Conservation (phyloP, 1,284 basidiomycete species). For the Trametes pubescens region DNA sequence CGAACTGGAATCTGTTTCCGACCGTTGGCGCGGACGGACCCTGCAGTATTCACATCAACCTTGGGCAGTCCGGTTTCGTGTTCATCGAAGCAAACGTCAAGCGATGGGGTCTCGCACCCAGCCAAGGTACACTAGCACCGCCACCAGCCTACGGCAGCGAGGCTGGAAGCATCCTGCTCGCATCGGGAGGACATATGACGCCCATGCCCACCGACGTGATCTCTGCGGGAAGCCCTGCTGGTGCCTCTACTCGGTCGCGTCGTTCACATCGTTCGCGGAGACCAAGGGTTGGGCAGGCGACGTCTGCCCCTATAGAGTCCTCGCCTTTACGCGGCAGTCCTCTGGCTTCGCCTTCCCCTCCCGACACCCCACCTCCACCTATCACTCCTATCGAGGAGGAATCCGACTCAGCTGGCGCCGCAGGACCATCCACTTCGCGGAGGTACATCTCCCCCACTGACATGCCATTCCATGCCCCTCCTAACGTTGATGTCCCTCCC, state of each 20-base stretch:
- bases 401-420: slow-evolving; percentile 42
- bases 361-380: slow-evolving; percentile 75
- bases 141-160: slow-evolving; percentile 96
- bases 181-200: slow-evolving; percentile 77
- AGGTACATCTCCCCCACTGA: slow-evolving; percentile 76
- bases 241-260: slow-evolving; percentile 60
- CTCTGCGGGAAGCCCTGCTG: slow-evolving; percentile 53
- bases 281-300: slow-evolving; percentile 44
- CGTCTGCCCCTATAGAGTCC: slow-evolving; percentile 55
- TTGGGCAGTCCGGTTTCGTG: slow-evolving; percentile 95
- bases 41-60: slow-evolving; percentile 93
- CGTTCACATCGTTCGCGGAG: slow-evolving; percentile 66
- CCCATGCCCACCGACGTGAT: slow-evolving; percentile 47
- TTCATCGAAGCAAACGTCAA: slow-evolving; percentile 99
- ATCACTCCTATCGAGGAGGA: slow-evolving; percentile 81
- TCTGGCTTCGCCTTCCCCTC: slow-evolving; percentile 51
- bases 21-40: slow-evolving; percentile 94
- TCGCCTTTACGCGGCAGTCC: slow-evolving; percentile 64
- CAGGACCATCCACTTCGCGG: slow-evolving; percentile 55
- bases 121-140: slow-evolving; percentile 93
- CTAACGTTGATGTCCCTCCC: slow-evolving; percentile 56
- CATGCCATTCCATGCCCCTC: slow-evolving; percentile 63
- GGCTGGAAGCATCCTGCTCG: slow-evolving; percentile 91
- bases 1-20: slow-evolving; percentile 92
- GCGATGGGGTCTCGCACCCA: slow-evolving; percentile 97